Percentiles rank a stretch among this genome's conserved stretches.
Evolutionary conservation across 345 rosid species (phyloP).

Genomic region (Jatropha curcas): DNA sequence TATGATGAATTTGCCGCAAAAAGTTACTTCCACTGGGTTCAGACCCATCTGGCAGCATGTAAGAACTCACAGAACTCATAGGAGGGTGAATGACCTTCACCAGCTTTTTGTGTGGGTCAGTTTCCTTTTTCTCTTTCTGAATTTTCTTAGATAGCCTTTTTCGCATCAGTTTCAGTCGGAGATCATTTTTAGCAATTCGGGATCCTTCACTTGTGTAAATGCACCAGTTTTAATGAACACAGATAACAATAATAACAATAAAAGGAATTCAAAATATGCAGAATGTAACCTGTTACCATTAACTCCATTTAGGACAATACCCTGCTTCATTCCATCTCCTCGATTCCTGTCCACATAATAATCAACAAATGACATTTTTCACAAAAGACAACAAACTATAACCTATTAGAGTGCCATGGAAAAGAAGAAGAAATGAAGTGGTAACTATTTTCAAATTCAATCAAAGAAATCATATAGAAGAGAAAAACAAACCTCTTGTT

Average conservation of each 20-base stretch:
- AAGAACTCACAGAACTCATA: constrained; percentile 15
- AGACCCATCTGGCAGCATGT: constrained; percentile 15
- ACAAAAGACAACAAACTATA: background rate
- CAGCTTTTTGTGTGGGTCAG: background rate
- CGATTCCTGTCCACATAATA: constrained; percentile 23
- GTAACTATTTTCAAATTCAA: background rate
- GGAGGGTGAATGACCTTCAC: constrained; percentile 22
- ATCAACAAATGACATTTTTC: background rate
- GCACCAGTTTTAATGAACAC: constrained; percentile 14
- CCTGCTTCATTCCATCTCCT: constrained; percentile 25
- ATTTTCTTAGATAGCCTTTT: constrained; percentile 27
- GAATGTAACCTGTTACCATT: constrained; percentile 17
- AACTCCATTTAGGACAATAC: constrained; percentile 2
- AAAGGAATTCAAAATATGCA: background rate
- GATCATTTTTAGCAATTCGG: constrained; percentile 35
- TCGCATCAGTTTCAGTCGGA: constrained; percentile 39
- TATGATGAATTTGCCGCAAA: constrained; percentile 21
- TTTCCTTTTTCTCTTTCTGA: constrained; percentile 6
- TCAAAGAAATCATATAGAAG: background rate
- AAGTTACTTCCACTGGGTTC: constrained; percentile 19
- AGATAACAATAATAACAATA: background rate
- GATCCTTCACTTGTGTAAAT: constrained; percentile 34
- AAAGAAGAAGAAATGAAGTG: too few species aligned
- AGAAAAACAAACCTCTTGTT: constrained; percentile 35
- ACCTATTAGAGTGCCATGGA: background rate